Base-by-base conservation (phyloP, 345 rosid genomes). In the Theobroma cacao region DNA sequence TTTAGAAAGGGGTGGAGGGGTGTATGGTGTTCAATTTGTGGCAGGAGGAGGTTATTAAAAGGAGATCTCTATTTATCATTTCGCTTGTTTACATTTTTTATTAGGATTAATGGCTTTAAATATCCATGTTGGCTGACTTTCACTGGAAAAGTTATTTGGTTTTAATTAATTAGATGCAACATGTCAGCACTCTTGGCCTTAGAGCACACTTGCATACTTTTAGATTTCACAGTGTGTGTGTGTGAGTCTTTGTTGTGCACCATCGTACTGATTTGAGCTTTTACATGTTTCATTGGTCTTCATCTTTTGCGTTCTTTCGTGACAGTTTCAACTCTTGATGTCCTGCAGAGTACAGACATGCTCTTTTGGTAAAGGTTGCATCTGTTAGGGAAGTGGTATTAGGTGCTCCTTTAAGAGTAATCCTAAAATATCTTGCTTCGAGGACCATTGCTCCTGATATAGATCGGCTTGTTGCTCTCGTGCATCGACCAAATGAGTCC, bases 401-500 rank as follows among this genome's bases (percentile, higher is more conserved):
- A 79, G 98, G 98, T 84, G 98, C 98, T 7, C 98, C 99, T 5
- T 84, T 97, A 60, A 92, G 91, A 74, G 78, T 88, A 64, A 86
- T 91, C 24, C 84, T 94, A 69, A 89, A 89, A 82, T 89, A 87
- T 86, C 93, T 97, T 85, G 86, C 92, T 84, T 87, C 93, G 31
- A 94, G 89, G 74, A 91, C 88, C 3, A 88, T 87, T 83, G 87
- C 88, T 87, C 86, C 95, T 53, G 87, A 84, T 78, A 59, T 79
- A 9, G 88, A 84, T 79, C 84, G 72, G 65, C 88, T 92, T 85
- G 87, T 94, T 62, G 97, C 99, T 14, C 86, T 97, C 47, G 91
- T 94, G 83, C 99, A 93, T 89, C 87, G 98, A 72, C 98, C 99
- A 33, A 91, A 91, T 72, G 98, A 97, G 83, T 91, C 98, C 18